Evolutionary conservation across 2,329 filamentous ascomycete genomes (phyloP), one percentile per base, ranked within the genome.

Genomic region (Graphilbum fragrans): DNA sequence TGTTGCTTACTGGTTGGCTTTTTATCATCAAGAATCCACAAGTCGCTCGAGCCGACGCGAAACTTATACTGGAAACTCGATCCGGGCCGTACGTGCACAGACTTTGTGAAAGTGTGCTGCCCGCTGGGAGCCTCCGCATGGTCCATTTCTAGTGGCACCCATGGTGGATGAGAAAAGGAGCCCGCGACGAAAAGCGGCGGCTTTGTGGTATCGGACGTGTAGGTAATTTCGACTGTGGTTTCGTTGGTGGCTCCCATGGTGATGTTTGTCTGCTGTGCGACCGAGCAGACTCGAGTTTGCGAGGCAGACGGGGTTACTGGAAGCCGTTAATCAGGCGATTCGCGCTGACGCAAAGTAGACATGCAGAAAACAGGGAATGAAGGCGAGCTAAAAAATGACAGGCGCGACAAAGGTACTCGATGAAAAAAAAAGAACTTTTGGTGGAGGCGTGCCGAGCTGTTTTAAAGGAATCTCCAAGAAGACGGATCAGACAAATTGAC

Each of bases 11-110:
- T 67, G 41, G 67, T 76, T 14, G 74, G 70, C 41, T 69, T 65
- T 35, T 63, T 64, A 44, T 84, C 76, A 50, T 86, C 74, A 36
- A 84, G 58, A 20, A 77, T 65, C 81, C 81, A 85, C 74, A 77
- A 83, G 48, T 83, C 72, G 37, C 74, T 74, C 18, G 67, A 56
- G 10, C 80, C 81, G 29, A 82, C 63, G 23, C 80, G 72, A 50
- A 87, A 82, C 58, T 86, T 87, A 68, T 86, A 88, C 52, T 83
- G 77, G 49, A 85, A 74, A 43, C 74, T 69, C 37, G 72, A 68
- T 19, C 71, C 72, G 19, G 71, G 63, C 17, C 73, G 63, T 8
- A 72, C 65, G 29, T 67, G 55, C 35, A 85, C 64, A 1, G 66
- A 58, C 44, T 74, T 74, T 35, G 59, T 65, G 54, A 83, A 87